Base-by-base conservation (phyloP, 805 yeast species). In the Wickerhamomyces alni region DNA sequence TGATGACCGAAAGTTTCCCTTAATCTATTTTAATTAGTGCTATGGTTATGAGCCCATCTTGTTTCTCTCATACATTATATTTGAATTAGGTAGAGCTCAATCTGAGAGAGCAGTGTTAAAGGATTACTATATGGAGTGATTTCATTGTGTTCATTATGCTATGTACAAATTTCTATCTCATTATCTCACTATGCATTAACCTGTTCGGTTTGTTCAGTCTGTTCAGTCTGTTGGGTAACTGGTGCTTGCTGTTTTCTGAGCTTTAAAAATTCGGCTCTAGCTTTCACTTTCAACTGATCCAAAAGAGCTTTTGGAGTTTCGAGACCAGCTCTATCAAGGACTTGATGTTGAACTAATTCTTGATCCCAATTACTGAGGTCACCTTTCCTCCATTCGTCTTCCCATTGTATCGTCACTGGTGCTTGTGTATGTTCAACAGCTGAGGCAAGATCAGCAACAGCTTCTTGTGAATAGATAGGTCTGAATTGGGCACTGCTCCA, bases 401-500 rank as follows among this genome's bases (percentile, higher is more conserved):
- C 96, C 98, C 98, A 89, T 51, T 69, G 72, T 18, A 87, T 67
- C 33, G 66, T 74, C 67, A 40, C 46, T 32, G 36, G 44, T 31
- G 45, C 38, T 36, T 67, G 69, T 45, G 80, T 69, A 44, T 79
- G 82, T 40, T 82, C 88, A n/a, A 82, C 66, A 10, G 81, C 80
- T 37, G 77, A 71, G 25, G 77, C 65, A 47, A 89, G 65, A 62
- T 89, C 98, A 6, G 96, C 86, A 22, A 87, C 87, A 1, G 96
- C 84, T 61, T 89, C 97, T 60, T 87, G 95, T 11, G 94, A 70
- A 63, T 82, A 86, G 0, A 93, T 80, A 19, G 97, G 97, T 56
- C 96, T 76, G 67, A 74, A 91, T 62, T 86, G 95, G 35, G 87
- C 91, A 41, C 82, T 76, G 59, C 70, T 82, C 96, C 96, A 88